Conservation (phyloP, 495 filamentous ascomycete genomes). For the Cladorrhinum samala region DNA sequence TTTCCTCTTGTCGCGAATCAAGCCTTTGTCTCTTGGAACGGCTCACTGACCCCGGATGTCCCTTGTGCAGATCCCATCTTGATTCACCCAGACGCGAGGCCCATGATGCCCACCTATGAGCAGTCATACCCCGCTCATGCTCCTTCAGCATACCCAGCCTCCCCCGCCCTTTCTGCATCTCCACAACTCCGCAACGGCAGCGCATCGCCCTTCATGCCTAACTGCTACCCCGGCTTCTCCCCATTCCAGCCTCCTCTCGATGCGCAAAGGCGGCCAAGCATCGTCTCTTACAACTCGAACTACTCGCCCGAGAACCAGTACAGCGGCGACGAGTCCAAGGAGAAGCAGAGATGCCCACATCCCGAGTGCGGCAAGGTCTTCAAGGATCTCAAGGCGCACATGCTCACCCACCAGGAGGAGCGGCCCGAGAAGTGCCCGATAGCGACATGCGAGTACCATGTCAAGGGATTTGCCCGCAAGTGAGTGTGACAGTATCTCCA, state of each 20-base stretch:
- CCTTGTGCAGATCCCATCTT: conserved; percentile 38
- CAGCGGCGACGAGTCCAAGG: conserved; percentile 59
- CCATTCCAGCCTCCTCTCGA: conserved; percentile 56
- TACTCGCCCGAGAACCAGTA: conserved; percentile 48
- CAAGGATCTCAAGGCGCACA: conserved; percentile 92
- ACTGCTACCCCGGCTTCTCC: conserved; percentile 56
- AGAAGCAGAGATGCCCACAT: conserved; percentile 66
- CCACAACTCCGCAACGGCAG: conserved; percentile 41
- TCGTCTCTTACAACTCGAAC: conserved; percentile 27
- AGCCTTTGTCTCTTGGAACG: conserved; percentile 4
- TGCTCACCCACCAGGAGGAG: conserved; percentile 92
- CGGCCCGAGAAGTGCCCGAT: conserved; percentile 97
- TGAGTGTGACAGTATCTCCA: no score
- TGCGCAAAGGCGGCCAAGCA: conserved; percentile 28
- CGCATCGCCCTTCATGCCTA: conserved; percentile 40
- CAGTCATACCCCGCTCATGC: conserved; percentile 36
- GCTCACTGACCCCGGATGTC: conserved; percentile 28
- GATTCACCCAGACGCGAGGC: conserved; percentile 43
- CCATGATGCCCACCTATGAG: conserved; percentile 43
- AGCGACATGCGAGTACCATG: conserved; percentile 87
- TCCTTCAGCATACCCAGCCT: conserved; percentile 36
- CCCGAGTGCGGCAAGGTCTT: conserved; percentile 82
- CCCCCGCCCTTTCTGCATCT: conserved; percentile 41
- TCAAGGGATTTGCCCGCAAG: conserved; percentile 93
- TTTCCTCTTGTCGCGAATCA: conserved; percentile 42